These are phyloP conservation scores for Xylaria sp. DNA, from an alignment of 2,329 filamentous ascomycete genomes.

Conservation along the genomic window DNA sequence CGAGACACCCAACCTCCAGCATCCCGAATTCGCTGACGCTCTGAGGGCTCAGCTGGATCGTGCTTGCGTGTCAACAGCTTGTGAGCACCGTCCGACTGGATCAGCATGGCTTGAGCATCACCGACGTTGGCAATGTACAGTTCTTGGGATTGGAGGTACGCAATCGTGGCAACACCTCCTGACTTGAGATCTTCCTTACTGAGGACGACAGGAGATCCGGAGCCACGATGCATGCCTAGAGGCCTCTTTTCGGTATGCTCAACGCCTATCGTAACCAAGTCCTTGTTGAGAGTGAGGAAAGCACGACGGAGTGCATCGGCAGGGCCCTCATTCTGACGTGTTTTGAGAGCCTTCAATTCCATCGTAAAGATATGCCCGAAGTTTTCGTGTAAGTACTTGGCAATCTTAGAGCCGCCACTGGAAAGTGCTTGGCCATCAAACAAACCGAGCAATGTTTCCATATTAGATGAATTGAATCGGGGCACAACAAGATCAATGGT, in stretches of 20 bases:
- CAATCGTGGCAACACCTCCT: slow-evolving; percentile 84
- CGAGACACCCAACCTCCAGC: slow-evolving; percentile 94
- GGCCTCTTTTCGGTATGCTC: slow-evolving; percentile 73
- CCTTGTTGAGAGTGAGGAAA: slow-evolving; percentile 88
- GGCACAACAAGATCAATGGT: slow-evolving; percentile 95
- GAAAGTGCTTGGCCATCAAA: slow-evolving; percentile 92
- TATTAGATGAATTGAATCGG: slow-evolving; percentile 81
- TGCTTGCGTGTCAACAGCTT: slow-evolving; percentile 85
- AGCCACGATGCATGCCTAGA: slow-evolving; percentile 62
- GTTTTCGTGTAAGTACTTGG: slow-evolving; percentile 94
- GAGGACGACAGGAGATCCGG: slow-evolving; percentile 67
- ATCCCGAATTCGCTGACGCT: slow-evolving; percentile 84
- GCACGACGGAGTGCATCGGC: slow-evolving; percentile 78
- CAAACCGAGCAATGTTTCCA: slow-evolving; percentile 85
- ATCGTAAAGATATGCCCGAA: slow-evolving; percentile 79
- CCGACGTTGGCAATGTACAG: slow-evolving; percentile 93
- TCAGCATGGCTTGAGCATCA: slow-evolving; percentile 90
- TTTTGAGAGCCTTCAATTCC: slow-evolving; percentile 71
- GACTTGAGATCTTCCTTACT: slow-evolving; percentile 85
- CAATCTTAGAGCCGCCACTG: slow-evolving; percentile 87
- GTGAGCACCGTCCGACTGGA: slow-evolving; percentile 80
- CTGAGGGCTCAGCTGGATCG: slow-evolving; percentile 78
- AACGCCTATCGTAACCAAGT: slow-evolving; percentile 78
- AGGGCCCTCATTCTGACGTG: slow-evolving; percentile 64
- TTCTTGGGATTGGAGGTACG: slow-evolving; percentile 85